Evolutionary conservation across 257 asterid genomes (phyloP).

Genomic region (Linaria vulgaris): DNA sequence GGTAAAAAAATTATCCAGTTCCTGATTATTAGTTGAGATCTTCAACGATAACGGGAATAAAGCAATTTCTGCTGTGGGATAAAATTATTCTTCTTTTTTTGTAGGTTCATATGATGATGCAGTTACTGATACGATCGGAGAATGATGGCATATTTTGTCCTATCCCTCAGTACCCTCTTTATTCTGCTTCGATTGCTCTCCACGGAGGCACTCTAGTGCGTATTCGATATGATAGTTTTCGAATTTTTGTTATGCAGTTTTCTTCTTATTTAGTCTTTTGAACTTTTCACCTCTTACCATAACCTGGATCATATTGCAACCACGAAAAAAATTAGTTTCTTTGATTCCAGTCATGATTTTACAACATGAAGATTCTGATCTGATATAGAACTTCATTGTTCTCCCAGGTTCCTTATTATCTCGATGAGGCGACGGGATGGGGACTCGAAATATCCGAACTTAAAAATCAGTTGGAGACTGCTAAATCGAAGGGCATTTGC

Average conservation of each 20-base stretch:
- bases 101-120: conserved; percentile 99
- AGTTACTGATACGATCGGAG: conserved; percentile 71
- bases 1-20: conserved; percentile 37
- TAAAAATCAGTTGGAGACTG: conserved; percentile 70
- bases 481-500: conserved; percentile 67
- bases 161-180: conserved; percentile 96
- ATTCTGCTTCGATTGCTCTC: conserved; percentile 81
- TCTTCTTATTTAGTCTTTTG: neutral
- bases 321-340: neutral
- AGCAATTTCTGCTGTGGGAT: conserved; percentile 6
- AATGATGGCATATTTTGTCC: conserved; percentile 95
- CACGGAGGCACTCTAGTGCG: conserved; percentile 97
- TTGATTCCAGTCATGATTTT: neutral
- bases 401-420: conserved; percentile 92
- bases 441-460: conserved; percentile 86
- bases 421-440: conserved; percentile 96
- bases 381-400: conserved; percentile 13
- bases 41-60: neutral
- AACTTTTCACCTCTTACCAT: neutral
- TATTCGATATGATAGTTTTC: conserved; percentile 1
- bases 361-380: conserved; percentile 2
- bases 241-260: too few species aligned
- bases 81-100: conserved; percentile 7
- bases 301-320: neutral
- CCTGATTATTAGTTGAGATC: neutral